These are phyloP conservation scores for Picochlorum costavermella DNA, from an alignment of 139 green algal genomes.

Conservation along the genomic window DNA sequence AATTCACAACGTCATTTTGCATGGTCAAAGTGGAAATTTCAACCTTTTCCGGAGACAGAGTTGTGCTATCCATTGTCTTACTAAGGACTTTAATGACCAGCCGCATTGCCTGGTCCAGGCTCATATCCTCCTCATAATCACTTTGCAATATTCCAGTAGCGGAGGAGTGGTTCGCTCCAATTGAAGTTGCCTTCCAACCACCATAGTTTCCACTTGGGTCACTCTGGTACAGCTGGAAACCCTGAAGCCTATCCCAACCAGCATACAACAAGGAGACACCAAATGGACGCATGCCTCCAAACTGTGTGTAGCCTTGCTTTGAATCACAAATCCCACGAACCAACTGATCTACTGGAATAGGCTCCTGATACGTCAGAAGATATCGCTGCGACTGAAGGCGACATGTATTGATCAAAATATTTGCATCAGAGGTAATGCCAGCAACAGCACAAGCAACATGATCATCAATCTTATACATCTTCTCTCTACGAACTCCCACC, in stretches of 20 bases:
- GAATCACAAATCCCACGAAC: constrained; percentile 89
- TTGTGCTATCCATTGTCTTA: constrained; percentile 96
- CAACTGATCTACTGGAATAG: constrained; percentile 96
- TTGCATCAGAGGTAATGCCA: constrained; percentile 95
- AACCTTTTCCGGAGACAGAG: constrained; percentile 85
- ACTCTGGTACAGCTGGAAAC: constrained; percentile 96
- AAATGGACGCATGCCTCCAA: constrained; percentile 92
- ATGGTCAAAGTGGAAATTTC: constrained; percentile 80
- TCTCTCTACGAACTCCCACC: constrained; percentile 85
- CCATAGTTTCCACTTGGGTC: constrained; percentile 96
- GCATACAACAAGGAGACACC: constrained; percentile 96
- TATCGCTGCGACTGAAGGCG: constrained; percentile 80
- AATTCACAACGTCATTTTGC: constrained; percentile 43
- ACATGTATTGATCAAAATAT: constrained; percentile 96
- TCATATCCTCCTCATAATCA: constrained; percentile 82
- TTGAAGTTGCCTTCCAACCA: constrained; percentile 94
- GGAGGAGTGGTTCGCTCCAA: constrained; percentile 82
- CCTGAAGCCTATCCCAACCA: constrained; percentile 89
- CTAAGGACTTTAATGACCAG: constrained; percentile 87
- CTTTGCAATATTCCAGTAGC: constrained; percentile 85
- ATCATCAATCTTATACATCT: constrained; percentile 98
- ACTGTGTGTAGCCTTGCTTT: constrained; percentile 98
- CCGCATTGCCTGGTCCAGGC: constrained; percentile 58
- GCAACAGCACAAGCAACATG: constrained; percentile 92
- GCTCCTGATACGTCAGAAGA: constrained; percentile 78